Base-by-base conservation (phyloP, 352 stramenopile genomes). In the Pythium rhizo-oryzae region DNA sequence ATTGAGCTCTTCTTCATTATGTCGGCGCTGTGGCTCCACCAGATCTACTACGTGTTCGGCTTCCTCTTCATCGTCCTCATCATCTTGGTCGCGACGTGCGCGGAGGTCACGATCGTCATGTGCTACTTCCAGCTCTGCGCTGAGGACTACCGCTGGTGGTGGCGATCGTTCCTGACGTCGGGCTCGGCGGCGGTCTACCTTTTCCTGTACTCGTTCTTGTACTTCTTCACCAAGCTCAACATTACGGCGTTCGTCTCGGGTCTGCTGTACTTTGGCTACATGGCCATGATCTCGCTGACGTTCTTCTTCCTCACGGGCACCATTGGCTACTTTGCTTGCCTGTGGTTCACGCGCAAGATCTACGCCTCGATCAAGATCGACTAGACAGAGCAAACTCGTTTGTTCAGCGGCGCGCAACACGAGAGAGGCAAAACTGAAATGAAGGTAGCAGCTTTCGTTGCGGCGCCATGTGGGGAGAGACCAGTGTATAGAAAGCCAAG, bases 1-100 rank as follows among this genome's bases (percentile, higher is more conserved):
- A 99, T 99, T 69, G 98, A 99, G 78, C 90, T 99, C 24, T 99
- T 99, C 78, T 99, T 99, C 85, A 99, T 99, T 80, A 99, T 99
- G 96, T 98, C 90, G 67, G 97, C 98, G 56, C 81, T 99, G 35
- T 99, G 98, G 98, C 78, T 99, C 54, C 94, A 99, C 82, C 95
- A 98, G 89, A 98, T 99, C 70, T 99, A 99, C 87, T 99, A 99
- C 85, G 97, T 99, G 39, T 99, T 99, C 80, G 97, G 98, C 57
- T 99, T 99, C 77, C 82, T 99, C 49, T 97, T 99, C 71, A 96
- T 98, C 57, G 98, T 99, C 53, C 80, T 99, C 52, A 65, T 99
- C 33, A 99, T 99, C 72, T 82, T 99, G 37, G 84, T 98, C 16
- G 90, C 97, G 19, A 99, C 98, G 25, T 99, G 97, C 76, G 97